Evolutionary conservation across 2,329 filamentous ascomycete species (phyloP).

Genomic region (Talaromyces verruculosus): DNA sequence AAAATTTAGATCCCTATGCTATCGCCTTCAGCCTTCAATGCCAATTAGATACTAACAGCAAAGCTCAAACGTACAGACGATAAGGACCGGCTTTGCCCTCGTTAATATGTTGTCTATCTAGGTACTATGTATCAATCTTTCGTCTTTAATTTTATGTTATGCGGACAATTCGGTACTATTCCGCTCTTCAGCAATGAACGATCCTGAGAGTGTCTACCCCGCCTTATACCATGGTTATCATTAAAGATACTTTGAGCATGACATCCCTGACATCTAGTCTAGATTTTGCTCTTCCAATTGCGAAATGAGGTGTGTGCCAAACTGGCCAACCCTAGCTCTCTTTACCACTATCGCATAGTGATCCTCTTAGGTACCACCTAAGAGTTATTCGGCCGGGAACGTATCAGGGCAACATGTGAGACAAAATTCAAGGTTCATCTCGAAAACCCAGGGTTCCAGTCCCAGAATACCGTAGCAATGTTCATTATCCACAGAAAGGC

Average conservation of each 20-base stretch:
- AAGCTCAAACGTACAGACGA: neutral
- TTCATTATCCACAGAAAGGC: neutral
- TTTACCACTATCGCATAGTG: neutral
- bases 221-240: neutral
- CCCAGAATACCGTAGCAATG: neutral
- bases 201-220: neutral
- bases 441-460: neutral
- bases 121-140: neutral
- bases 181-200: neutral
- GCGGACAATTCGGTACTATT: neutral
- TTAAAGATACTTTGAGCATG: neutral
- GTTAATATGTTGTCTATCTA: neutral
- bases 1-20: neutral
- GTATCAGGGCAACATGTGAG: neutral
- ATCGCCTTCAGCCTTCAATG: neutral
- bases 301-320: neutral
- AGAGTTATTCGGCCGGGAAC: neutral
- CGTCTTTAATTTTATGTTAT: neutral
- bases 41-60: neutral
- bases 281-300: neutral
- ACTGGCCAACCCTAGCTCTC: neutral
- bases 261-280: neutral
- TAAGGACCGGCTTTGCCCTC: neutral
- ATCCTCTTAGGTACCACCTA: neutral
- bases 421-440: neutral